Evolutionary conservation across 148 eudicot species (phyloP), one percentile per base, ranked within the genome.

Genomic region (Amaranthus palmeri): DNA sequence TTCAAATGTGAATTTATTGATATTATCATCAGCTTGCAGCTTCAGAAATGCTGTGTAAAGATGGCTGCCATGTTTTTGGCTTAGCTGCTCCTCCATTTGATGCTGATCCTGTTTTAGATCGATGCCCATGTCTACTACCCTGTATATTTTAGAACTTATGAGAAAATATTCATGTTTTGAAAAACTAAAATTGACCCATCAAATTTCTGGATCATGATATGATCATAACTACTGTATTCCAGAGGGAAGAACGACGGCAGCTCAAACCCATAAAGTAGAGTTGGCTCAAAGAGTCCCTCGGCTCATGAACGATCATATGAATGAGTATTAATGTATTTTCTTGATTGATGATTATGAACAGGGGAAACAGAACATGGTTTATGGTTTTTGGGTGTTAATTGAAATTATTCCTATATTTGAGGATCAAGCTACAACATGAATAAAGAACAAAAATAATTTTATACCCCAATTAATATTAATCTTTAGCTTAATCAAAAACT

Each of bases 21-120:
- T 12, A 50, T 48, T 47, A 49, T 48, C 17, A 49, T 89, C 82
- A 93, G 83, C 89, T 93, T 79, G 73, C 80, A 70, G 84, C 79
- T 80, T 96, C 99, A 44, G 96, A 90, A 60, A 96, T 96, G 87
- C 97, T 91, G 14, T 76, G 77, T 59, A 96, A 75, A 55, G 90
- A 79, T 54, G 99, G 99, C 56, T 90, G 96, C 99, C 99, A 96
- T 80, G 77, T 71, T 77, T 86, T 96, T 67, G 91, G 73, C 80
- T 73, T 90, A 4, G 86, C 61, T 70, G 74, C 76, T 8, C 74
- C 81, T 69, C 83, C 75, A 53, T 83, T 87, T 61, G 81, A 62
- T 50, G 85, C 63, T 72, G 75, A 36, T 12, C 71, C 44, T 52
- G 74, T 79, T 85, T 85, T 85, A 53, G 82, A 69, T 59, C 91